These are phyloP conservation scores for Brassica juncea DNA, from an alignment of 345 rosid species.

Conservation along the genomic window DNA sequence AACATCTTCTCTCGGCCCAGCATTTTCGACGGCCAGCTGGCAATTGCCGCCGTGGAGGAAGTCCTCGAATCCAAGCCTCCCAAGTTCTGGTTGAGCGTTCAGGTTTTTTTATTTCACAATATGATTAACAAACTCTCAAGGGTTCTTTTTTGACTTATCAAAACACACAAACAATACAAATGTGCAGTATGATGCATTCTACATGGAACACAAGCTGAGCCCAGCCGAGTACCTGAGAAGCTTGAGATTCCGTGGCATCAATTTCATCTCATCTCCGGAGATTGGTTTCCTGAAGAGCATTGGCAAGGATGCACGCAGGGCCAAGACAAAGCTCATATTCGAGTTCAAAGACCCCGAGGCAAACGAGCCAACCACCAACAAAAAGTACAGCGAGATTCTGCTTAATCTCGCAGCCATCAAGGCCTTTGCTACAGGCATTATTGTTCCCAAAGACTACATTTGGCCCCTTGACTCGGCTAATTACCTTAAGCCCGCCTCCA, in stretches of 20 bases:
- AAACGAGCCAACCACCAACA: slow-evolving; percentile 68
- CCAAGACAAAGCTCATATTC: slow-evolving; percentile 56
- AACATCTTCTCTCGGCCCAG: slow-evolving; percentile 52
- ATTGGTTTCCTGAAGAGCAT: slow-evolving; percentile 72
- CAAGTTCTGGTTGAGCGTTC: slow-evolving; percentile 76
- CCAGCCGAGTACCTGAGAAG: slow-evolving; percentile 42
- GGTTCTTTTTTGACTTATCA: slow-evolving; percentile 34
- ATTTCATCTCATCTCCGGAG: slow-evolving; percentile 73
- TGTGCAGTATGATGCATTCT: slow-evolving; percentile 70
- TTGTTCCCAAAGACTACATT: slow-evolving; percentile 78
- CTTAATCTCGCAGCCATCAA: slow-evolving; percentile 58
- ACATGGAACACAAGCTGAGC: slow-evolving; percentile 59
- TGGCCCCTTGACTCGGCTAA: slow-evolving; percentile 54
- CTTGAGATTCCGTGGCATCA: slow-evolving; percentile 22
- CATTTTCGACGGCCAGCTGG: slow-evolving; percentile 51
- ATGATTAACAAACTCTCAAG: slow-evolving; percentile 8
- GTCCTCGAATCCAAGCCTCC: slow-evolving; percentile 43
- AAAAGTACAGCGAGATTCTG: slow-evolving; percentile 52
- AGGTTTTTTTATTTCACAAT: slow-evolving; percentile 46
- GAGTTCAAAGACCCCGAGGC: slow-evolving; percentile 48
- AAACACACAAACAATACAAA: slow-evolving; percentile 36
- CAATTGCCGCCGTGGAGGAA: slow-evolving; percentile 55
- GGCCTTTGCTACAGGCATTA: slow-evolving; percentile 68
- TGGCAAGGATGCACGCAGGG: slow-evolving; percentile 45
- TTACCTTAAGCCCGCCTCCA: slow-evolving; percentile 58